phyloP scores from a whole-genome alignment of 805 yeast species.

The Teunomyces lycoperdinae region DNA sequence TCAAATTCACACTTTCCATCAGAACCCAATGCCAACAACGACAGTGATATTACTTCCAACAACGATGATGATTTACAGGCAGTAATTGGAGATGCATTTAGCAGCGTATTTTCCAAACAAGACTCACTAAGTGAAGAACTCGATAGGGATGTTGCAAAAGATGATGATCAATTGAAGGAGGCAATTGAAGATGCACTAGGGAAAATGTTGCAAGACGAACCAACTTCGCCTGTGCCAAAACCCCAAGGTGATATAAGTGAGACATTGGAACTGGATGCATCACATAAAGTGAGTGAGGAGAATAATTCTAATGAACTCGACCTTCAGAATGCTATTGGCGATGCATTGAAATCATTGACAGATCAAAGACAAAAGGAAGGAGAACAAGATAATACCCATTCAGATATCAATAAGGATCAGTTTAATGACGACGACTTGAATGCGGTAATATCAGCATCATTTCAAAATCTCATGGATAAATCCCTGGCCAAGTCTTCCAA shows the following conservation, averaged over 20 bases:
- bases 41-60: conserved; percentile 9
- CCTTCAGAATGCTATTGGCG: conserved; percentile 18
- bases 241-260: not conserved
- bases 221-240: not conserved
- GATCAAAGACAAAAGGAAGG: not conserved
- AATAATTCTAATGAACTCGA: conserved; percentile 8
- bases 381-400: not conserved
- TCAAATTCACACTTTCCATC: not conserved
- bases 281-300: not conserved
- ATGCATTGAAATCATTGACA: conserved; percentile 11
- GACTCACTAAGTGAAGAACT: not conserved
- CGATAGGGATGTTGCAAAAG: not conserved
- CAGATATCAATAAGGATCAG: not conserved
- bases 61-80: conserved; percentile 6
- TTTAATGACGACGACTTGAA: conserved; percentile 5
- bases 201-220: not conserved
- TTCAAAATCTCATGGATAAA: not conserved
- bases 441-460: conserved; percentile 6
- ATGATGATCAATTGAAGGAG: not conserved
- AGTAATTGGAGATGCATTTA: conserved; percentile 20
- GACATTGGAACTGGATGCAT: not conserved
- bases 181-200: not conserved
- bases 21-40: conserved; percentile 1
- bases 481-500: not conserved
- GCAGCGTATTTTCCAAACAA: conserved; percentile 1